Conservation (phyloP, 2,329 filamentous ascomycete species). For the Bipolaris bicolor region DNA sequence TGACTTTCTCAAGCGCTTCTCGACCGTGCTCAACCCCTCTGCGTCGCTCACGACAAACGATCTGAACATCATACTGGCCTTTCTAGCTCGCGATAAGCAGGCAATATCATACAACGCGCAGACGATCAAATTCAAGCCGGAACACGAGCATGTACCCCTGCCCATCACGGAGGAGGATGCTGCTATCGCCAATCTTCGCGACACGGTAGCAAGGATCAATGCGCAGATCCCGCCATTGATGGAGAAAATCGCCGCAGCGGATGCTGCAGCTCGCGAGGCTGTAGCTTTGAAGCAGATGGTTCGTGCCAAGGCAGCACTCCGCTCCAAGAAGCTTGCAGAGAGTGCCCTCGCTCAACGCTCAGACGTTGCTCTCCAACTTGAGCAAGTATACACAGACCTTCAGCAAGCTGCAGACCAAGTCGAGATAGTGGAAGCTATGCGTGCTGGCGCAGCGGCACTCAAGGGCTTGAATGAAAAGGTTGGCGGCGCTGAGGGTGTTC, state of each 20-base stretch:
- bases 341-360: constrained; percentile 72
- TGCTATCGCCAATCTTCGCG: constrained; percentile 79
- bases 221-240: constrained; percentile 70
- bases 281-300: constrained; percentile 75
- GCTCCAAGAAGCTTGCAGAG: constrained; percentile 83
- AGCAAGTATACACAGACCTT: constrained; percentile 81
- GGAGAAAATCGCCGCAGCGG: constrained; percentile 57
- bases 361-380: constrained; percentile 77
- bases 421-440: constrained; percentile 82
- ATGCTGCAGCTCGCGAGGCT: constrained; percentile 68
- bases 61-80: constrained; percentile 71
- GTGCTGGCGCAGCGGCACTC: constrained; percentile 75
- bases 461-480: constrained; percentile 75
- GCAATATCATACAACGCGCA: constrained; percentile 82
- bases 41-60: constrained; percentile 60
- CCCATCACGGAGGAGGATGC: constrained; percentile 77
- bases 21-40: constrained; percentile 32
- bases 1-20: constrained; percentile 45
- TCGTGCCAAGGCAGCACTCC: constrained; percentile 77
- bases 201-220: constrained; percentile 71
- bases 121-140: constrained; percentile 70
- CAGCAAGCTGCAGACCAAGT: constrained; percentile 86
- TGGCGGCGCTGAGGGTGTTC: constrained; percentile 77
- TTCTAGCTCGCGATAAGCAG: constrained; percentile 64
- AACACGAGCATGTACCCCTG: constrained; percentile 49